Evolutionary conservation across 2,329 filamentous ascomycete genomes (phyloP).

Genomic region (Aciculosporium take): DNA sequence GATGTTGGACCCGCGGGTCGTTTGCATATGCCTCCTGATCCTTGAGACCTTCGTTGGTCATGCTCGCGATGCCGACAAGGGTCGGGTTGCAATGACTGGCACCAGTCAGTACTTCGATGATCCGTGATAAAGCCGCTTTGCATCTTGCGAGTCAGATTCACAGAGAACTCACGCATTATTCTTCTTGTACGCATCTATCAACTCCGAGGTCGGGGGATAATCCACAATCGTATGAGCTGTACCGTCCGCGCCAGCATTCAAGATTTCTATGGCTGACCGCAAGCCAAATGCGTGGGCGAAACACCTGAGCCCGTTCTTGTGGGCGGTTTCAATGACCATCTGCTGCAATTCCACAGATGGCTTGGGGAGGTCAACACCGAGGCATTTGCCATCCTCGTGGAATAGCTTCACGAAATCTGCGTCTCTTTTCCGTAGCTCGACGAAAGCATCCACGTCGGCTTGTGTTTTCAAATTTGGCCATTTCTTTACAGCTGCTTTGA

Average conservation of each 20-base stretch:
- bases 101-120: background rate
- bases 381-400: conserved; percentile 29
- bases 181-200: conserved; percentile 13
- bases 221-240: conserved; percentile 19
- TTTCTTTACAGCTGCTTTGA: conserved; percentile 8
- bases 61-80: conserved; percentile 10
- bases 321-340: conserved; percentile 25
- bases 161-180: conserved; percentile 7
- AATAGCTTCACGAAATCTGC: conserved; percentile 38
- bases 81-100: conserved; percentile 12
- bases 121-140: background rate
- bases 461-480: conserved; percentile 28
- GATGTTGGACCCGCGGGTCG: conserved; percentile 7
- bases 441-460: conserved; percentile 26
- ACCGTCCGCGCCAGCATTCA: conserved; percentile 16
- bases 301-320: conserved; percentile 12
- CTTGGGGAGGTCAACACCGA: conserved; percentile 22
- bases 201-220: conserved; percentile 11
- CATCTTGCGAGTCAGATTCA: background rate
- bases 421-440: conserved; percentile 24
- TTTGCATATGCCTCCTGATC: conserved; percentile 10
- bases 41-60: conserved; percentile 12
- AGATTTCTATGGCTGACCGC: conserved; percentile 15
- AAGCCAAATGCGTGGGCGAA: conserved; percentile 15
- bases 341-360: conserved; percentile 30